These are phyloP conservation scores for Aspergillus pseudotamarii DNA, from an alignment of 2,329 filamentous ascomycete genomes.

Conservation along the genomic window DNA sequence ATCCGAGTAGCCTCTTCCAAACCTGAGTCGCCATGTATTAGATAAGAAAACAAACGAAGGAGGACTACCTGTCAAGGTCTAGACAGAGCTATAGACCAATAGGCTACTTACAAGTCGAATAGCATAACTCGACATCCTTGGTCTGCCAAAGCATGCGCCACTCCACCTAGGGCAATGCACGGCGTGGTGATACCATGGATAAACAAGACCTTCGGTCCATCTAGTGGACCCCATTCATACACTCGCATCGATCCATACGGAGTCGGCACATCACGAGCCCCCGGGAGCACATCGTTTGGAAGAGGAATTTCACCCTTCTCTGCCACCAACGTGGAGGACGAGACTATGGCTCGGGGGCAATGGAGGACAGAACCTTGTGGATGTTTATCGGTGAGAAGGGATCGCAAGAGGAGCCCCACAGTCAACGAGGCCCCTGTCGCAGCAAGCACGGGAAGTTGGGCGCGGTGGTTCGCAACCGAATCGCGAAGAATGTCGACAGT, in stretches of 20 bases:
- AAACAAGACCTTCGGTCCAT: slow-evolving; percentile 72
- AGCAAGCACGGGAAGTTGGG: slow-evolving; percentile 37
- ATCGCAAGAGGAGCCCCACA: slow-evolving; percentile 35
- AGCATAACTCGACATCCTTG: slow-evolving; percentile 76
- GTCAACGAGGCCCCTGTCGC: slow-evolving; percentile 40
- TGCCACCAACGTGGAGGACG: slow-evolving; percentile 33
- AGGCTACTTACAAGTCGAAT: slow-evolving; percentile 59
- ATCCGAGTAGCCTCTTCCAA: slow-evolving; percentile 76
- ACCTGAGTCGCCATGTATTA: slow-evolving; percentile 26
- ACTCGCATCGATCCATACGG: slow-evolving; percentile 70
- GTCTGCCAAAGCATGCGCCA: slow-evolving; percentile 67
- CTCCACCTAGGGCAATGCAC: slow-evolving; percentile 66
- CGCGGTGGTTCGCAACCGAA: slow-evolving; percentile 32
- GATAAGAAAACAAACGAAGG: neutral
- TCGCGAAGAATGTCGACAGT: slow-evolving; percentile 38
- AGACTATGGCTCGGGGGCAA: slow-evolving; percentile 41
- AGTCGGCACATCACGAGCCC: slow-evolving; percentile 64
- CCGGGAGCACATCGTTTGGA: slow-evolving; percentile 65
- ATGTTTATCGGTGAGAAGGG: slow-evolving; percentile 25
- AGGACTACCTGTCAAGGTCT: neutral
- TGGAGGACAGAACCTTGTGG: slow-evolving; percentile 25
- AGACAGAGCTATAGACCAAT: no score
- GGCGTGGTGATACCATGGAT: slow-evolving; percentile 84
- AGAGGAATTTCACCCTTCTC: slow-evolving; percentile 58
- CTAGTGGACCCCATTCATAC: slow-evolving; percentile 78